Percentiles rank a stretch among this genome's conserved stretches.
Evolutionary conservation across 768 basidiomycete species (phyloP).

Genomic region (Lyophyllum atratum): DNA sequence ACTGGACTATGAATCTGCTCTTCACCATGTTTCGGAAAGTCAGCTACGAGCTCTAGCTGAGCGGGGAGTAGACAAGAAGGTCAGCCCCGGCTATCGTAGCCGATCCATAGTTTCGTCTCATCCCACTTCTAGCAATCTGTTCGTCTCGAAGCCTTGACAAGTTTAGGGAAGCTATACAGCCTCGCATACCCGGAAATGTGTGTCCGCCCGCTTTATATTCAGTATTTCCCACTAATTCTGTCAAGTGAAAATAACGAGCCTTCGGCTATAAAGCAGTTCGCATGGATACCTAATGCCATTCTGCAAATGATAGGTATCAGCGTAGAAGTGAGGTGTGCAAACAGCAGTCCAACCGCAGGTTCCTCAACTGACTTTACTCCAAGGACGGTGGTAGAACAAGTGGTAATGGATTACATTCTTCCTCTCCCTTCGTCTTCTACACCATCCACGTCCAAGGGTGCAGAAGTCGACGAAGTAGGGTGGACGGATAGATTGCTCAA

Average conservation of each 20-base stretch:
- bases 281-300: slow-evolving; percentile 88
- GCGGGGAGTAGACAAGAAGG: slow-evolving; percentile 86
- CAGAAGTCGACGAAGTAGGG: slow-evolving; percentile 71
- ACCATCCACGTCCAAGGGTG: slow-evolving; percentile 44
- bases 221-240: slow-evolving; percentile 5
- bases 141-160: slow-evolving; percentile 74
- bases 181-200: slow-evolving; percentile 91
- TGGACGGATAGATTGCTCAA: slow-evolving; percentile 87
- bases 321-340: slow-evolving; percentile 57
- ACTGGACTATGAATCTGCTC: slow-evolving; percentile 87
- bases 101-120: not conserved
- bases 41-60: slow-evolving; percentile 68
- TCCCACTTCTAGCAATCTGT: slow-evolving; percentile 50
- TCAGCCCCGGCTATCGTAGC: slow-evolving; percentile 29
- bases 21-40: slow-evolving; percentile 73
- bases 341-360: too few species aligned
- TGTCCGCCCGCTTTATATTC: slow-evolving; percentile 27
- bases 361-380: not conserved
- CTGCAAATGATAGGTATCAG: slow-evolving; percentile 55
- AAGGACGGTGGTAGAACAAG: slow-evolving; percentile 65
- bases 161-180: slow-evolving; percentile 76
- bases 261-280: slow-evolving; percentile 75
- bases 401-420: slow-evolving; percentile 74
- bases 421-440: slow-evolving; percentile 65
- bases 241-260: slow-evolving; percentile 78